These are phyloP conservation scores for Neospermospora avenae DNA, from an alignment of 2,329 filamentous ascomycete genomes.

Conservation along the genomic window DNA sequence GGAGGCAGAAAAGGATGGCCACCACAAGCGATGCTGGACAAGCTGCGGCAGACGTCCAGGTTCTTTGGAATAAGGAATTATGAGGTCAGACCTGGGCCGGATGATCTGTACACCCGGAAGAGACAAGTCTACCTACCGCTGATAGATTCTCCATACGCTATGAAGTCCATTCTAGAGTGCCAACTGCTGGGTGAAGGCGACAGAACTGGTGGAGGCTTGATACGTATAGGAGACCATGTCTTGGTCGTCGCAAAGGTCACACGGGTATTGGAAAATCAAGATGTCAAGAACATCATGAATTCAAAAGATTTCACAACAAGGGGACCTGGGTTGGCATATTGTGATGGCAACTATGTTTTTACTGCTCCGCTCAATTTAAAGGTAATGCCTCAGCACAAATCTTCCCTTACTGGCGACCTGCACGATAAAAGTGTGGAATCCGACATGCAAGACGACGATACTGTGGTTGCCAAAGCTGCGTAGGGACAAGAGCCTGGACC, in stretches of 20 bases:
- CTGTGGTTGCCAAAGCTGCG: too few species aligned
- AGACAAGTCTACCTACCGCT: slow-evolving; percentile 4
- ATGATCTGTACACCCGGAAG: too few species aligned
- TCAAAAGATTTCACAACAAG: background rate
- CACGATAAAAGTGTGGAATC: too few species aligned
- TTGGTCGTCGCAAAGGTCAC: slow-evolving; percentile 29
- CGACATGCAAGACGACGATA: too few species aligned
- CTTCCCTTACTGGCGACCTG: too few species aligned
- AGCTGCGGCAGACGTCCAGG: background rate
- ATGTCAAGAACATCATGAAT: background rate
- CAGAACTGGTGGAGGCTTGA: slow-evolving; percentile 13
- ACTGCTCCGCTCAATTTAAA: too few species aligned
- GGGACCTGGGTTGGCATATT: background rate
- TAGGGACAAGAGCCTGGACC: too few species aligned
- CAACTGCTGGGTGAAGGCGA: slow-evolving; percentile 14
- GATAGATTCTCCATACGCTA: slow-evolving; percentile 11
- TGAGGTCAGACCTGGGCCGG: too few species aligned
- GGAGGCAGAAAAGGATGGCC: background rate
- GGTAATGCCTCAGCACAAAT: too few species aligned
- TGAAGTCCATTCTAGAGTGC: slow-evolving; percentile 24
- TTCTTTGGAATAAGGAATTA: background rate
- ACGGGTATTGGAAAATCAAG: background rate
- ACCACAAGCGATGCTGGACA: background rate
- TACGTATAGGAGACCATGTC: slow-evolving; percentile 31
- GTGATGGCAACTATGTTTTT: background rate